Conservation (phyloP, 2,329 filamentous ascomycete genomes). For the Ophiostoma pallidulum region DNA sequence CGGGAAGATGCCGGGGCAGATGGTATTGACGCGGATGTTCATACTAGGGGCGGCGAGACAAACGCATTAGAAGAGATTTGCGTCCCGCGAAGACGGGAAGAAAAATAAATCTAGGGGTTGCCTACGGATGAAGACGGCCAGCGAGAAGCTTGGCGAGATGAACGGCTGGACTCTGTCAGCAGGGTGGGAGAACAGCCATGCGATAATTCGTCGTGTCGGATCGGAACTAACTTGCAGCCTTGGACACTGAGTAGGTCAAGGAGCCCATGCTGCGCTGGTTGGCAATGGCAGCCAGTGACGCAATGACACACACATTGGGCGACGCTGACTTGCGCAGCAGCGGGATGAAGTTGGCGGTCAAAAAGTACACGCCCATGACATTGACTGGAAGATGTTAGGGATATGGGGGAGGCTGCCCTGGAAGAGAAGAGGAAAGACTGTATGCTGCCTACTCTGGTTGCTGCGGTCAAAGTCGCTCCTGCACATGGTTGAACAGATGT, state of each 20-base stretch:
- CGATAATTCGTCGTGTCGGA: too few relatives aligned
- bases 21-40: conserved; percentile 20
- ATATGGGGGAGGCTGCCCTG: too few relatives aligned
- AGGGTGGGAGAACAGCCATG: too few relatives aligned
- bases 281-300: conserved; percentile 20
- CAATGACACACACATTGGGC: conserved; percentile 21
- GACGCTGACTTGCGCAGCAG: conserved; percentile 20
- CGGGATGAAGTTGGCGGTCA: conserved; percentile 20
- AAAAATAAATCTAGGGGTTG: background rate
- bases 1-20: conserved; percentile 20
- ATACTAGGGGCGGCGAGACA: conserved; percentile 11
- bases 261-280: conserved; percentile 20
- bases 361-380: conserved; percentile 23
- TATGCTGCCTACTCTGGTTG: conserved; percentile 7
- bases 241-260: conserved; percentile 20
- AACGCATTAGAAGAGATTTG: too few relatives aligned
- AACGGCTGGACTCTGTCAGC: too few relatives aligned
- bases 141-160: conserved; percentile 17
- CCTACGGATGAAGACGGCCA: conserved; percentile 16
- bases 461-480: conserved; percentile 10
- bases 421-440: too few relatives aligned
- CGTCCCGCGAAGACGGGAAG: background rate
- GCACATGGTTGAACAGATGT: background rate
- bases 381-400: conserved; percentile 16
- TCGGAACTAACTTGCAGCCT: conserved; percentile 18